Evolutionary conservation across 2,329 filamentous ascomycete genomes (phyloP), one percentile per base, ranked within the genome.

Genomic region (Graphilbum fragrans): DNA sequence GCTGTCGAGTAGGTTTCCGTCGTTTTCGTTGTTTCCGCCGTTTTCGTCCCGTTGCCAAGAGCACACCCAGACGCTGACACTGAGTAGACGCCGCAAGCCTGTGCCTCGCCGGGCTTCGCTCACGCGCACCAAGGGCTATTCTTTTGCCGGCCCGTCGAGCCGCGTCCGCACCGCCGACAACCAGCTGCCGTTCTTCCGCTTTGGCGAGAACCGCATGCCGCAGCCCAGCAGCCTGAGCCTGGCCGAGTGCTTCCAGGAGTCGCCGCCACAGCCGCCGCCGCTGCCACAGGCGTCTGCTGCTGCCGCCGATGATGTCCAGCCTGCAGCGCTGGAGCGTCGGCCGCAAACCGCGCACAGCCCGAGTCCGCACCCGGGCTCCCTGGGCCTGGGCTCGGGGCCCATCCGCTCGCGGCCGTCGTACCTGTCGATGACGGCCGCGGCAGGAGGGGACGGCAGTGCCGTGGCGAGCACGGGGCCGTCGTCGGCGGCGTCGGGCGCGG

Each of bases 191-290:
- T 65, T 80, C 1, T 92, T 94, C 63, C 77, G 77, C 50, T 93
- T 94, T 55, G 82, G 80, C 46, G 58, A 58, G 41, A 53, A 43
- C 48, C 42, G 45, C 14, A 18, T 31, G 21, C 32, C 47, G 5
- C 11, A 32, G 25, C 8, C 25, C 25, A 12, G 7, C n/a, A n/a
- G n/a, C n/a, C 72, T 86, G 49, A 83, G 82, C 16, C 61, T 92
- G 36, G 77, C 80, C 51, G 85, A 93, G 57, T 86, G 82, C 66
- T 93, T 93, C 57, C 71, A 80, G 48, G 77, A 82, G 50, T 92
- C 86, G 12, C 84, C 88, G 3, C 78, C 81, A 14, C 81, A 81
- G 48, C 39, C 46, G 7, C 5, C 18, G 9, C 42, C 41, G 1
- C 17, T 29, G n/a, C 25, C 25, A 27, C 8, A 27, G 8, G 25